phyloP scores from a whole-genome alignment of 257 asterid genomes.

The Henckelia pumila region DNA sequence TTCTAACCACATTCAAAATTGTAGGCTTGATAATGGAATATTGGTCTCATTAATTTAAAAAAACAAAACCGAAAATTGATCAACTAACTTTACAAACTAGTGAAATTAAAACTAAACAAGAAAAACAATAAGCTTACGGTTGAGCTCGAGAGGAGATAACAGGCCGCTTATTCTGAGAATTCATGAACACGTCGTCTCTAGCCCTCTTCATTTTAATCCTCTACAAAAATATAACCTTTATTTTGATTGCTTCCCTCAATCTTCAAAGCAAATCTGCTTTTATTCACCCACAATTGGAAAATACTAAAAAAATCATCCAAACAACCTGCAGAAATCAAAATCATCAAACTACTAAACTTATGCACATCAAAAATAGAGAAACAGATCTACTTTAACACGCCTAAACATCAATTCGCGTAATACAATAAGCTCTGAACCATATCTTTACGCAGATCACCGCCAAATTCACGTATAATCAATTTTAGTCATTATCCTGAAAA shows the following conservation, averaged over 20 bases:
- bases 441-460: conserved; percentile 55
- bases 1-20: not conserved
- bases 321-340: conserved; percentile 36
- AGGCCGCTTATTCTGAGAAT: conserved; percentile 56
- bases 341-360: conserved; percentile 34
- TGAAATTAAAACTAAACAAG: not conserved
- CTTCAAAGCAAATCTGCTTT: conserved; percentile 33
- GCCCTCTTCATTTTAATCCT: conserved; percentile 66
- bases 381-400: conserved; percentile 52
- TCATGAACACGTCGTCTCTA: conserved; percentile 51
- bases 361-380: conserved; percentile 25
- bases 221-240: conserved; percentile 10
- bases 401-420: conserved; percentile 28
- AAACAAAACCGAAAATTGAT: conserved; percentile 19
- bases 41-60: conserved; percentile 6
- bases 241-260: conserved; percentile 18
- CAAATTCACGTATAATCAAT: conserved; percentile 22
- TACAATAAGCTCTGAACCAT: conserved; percentile 32
- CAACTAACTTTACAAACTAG: not conserved
- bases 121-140: conserved; percentile 42
- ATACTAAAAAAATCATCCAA: conserved; percentile 21
- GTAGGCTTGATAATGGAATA: conserved; percentile 17
- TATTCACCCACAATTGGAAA: conserved; percentile 41
- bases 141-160: conserved; percentile 50
- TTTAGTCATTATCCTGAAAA: conserved; percentile 29